Evolutionary conservation across 768 basidiomycete species (phyloP).

Genomic region (Leucogyrophana mollusca): DNA sequence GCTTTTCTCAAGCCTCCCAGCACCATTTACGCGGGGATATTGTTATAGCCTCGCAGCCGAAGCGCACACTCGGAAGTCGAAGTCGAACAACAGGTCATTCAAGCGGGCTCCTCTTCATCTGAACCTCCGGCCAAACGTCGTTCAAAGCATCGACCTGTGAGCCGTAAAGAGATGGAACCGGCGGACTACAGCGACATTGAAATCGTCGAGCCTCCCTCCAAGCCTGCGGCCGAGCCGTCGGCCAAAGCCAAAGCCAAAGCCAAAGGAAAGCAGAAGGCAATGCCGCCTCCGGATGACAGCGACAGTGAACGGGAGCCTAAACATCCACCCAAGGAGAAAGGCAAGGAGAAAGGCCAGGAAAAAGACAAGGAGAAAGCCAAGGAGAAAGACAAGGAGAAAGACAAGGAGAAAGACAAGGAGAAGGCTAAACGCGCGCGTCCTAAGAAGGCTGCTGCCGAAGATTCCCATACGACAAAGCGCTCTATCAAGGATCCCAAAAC

Average conservation of each 20-base stretch:
- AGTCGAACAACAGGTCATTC: slow-evolving; percentile 13
- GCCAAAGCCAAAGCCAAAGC: slow-evolving; percentile 30
- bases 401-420: slow-evolving; percentile 14
- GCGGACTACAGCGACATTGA: slow-evolving; percentile 31
- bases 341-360: slow-evolving; percentile 28
- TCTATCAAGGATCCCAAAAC: slow-evolving; percentile 13
- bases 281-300: slow-evolving; percentile 23
- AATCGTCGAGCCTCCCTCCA: slow-evolving; percentile 16
- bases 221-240: slow-evolving; percentile 19
- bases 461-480: slow-evolving; percentile 15
- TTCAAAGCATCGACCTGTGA: slow-evolving; percentile 19
- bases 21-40: slow-evolving; percentile 5
- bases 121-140: slow-evolving; percentile 21
- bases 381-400: slow-evolving; percentile 25
- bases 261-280: slow-evolving; percentile 46
- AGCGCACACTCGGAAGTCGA: slow-evolving; percentile 21
- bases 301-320: slow-evolving; percentile 13
- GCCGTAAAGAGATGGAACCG: slow-evolving; percentile 12
- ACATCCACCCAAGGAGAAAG: slow-evolving; percentile 9
- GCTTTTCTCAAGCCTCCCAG: slow-evolving; percentile 8
- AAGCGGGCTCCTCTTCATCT: neutral
- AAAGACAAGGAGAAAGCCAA: slow-evolving; percentile 25
- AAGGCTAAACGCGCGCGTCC: slow-evolving; percentile 24
- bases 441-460: slow-evolving; percentile 20
- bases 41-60: slow-evolving; percentile 4